These are phyloP conservation scores for Bifiguratus adelaidae DNA, from an alignment of 192 early-diverging fungal species.

Conservation along the genomic window DNA sequence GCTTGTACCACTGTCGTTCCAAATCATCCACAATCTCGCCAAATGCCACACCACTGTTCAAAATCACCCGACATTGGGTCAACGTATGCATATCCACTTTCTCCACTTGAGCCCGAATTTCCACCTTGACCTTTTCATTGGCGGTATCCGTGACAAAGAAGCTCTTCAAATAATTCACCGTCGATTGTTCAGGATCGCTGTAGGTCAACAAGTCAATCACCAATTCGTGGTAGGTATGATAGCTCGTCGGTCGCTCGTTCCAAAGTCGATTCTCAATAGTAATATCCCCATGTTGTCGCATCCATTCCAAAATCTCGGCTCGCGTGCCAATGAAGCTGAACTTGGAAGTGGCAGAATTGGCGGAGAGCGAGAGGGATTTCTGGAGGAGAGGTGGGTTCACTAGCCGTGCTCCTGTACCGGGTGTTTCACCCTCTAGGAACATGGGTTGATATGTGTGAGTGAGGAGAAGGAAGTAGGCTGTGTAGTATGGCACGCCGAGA, in stretches of 20 bases:
- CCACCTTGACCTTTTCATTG: constrained; percentile 21
- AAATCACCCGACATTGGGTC: constrained; percentile 27
- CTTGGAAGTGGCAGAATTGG: constrained; percentile 20
- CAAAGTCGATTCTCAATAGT: constrained; percentile 21
- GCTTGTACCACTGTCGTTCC: constrained; percentile 29
- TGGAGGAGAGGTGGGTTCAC: constrained; percentile 30
- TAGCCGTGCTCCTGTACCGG: constrained; percentile 11
- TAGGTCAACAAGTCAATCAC: constrained; percentile 33
- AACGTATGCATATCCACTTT: constrained; percentile 23
- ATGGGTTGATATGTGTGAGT: not conserved
- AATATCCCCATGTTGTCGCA: constrained; percentile 9
- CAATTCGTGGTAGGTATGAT: constrained; percentile 23
- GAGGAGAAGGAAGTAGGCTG: not conserved
- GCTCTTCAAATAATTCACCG: constrained; percentile 21
- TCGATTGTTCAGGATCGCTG: constrained; percentile 31
- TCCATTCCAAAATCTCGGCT: constrained; percentile 33
- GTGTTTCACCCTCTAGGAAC: not conserved
- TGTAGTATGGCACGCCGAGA: not conserved
- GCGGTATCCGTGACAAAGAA: constrained; percentile 24
- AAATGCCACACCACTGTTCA: constrained; percentile 22
- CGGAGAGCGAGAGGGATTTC: constrained; percentile 28
- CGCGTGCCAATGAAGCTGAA: constrained; percentile 37
- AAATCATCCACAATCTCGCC: constrained; percentile 25
- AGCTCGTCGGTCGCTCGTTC: constrained; percentile 15
- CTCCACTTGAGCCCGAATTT: constrained; percentile 28